Evolutionary conservation across 345 rosid species (phyloP), one percentile per base, ranked within the genome.

Genomic region (Cardamine resedifolia): DNA sequence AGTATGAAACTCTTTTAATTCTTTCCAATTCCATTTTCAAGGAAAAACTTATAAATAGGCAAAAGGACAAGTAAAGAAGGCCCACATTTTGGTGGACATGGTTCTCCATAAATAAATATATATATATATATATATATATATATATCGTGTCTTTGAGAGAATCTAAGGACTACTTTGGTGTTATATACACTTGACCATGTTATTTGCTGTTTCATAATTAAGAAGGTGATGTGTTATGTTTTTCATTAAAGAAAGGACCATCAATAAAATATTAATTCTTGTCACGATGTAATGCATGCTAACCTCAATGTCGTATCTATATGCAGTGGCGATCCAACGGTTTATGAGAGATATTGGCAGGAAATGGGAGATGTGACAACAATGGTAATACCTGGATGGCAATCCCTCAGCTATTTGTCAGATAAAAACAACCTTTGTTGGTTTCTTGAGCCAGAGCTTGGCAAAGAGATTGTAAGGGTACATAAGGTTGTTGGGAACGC

Each of bases 311-410:
- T n/a, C n/a, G n/a, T 68, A 74, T 24, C 64, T 63, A 14, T 60
- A 70, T 34, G 80, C 83, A 94, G 98, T 56, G 98, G 98, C 15
- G 97, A 94, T 79, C 98, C 98, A 21, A 91, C 91, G 0, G 83
- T 94, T 86, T 94, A 91, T 36, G 95, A 86, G 79, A 83, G 45
- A 28, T 91, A 81, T 36, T 94, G 97, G 98, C 81, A 70, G 61
- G 70, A 83, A 78, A 74, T 60, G 75, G 95, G 98, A 9, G 95
- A 91, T 30, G 77, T 62, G 73, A 75, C 96, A 47, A 89, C 90
- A 2, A 68, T 90, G 43, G 84, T 89, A 77, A 91, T 91, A 65
- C 86, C 85, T 5, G 96, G 96, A 21, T 94, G 97, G 97, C 97
- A 91, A 66, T 85, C 88, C 4, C 68, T 87, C 31, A 94, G 96